Conservation (phyloP, 2,329 filamentous ascomycete genomes). For the Diplodia seriata region DNA sequence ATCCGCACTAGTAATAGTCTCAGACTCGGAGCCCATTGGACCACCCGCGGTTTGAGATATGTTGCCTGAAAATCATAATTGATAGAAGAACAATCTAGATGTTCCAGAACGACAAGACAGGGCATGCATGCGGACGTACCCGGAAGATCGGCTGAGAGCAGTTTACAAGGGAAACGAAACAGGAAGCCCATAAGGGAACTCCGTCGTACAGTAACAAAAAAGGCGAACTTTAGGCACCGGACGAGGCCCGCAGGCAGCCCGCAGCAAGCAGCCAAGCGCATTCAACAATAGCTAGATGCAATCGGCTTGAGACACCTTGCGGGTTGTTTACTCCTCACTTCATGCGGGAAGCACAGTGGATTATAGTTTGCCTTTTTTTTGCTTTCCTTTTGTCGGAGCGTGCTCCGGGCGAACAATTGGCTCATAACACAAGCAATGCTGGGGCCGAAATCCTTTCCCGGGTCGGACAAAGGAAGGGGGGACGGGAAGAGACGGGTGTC, state of each 20-base stretch:
- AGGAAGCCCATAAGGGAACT: not conserved
- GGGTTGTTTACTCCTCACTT: not conserved
- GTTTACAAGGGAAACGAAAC: not conserved
- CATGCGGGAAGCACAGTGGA: not conserved
- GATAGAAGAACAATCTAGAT: not conserved
- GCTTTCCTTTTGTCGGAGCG: not conserved
- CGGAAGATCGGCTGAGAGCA: not conserved
- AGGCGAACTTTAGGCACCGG: not conserved
- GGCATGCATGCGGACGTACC: not conserved
- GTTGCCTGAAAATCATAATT: not conserved
- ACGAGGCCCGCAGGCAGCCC: not conserved
- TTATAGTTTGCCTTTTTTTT: not conserved
- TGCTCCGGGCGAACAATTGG: not conserved
- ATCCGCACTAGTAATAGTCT: not conserved
- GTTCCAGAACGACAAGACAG: not conserved
- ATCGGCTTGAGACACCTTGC: not conserved
- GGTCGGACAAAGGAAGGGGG: not conserved
- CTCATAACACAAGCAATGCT: not conserved
- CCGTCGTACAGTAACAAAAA: not conserved
- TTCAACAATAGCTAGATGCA: not conserved
- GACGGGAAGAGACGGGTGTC: not conserved
- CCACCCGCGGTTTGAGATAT: not conserved
- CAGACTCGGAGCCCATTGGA: not conserved
- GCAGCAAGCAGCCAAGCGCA: constrained; percentile 1
- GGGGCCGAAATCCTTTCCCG: not conserved